These are phyloP conservation scores for Phlebiopsis flavidoalba DNA, from an alignment of 768 basidiomycete genomes.

Conservation along the genomic window DNA sequence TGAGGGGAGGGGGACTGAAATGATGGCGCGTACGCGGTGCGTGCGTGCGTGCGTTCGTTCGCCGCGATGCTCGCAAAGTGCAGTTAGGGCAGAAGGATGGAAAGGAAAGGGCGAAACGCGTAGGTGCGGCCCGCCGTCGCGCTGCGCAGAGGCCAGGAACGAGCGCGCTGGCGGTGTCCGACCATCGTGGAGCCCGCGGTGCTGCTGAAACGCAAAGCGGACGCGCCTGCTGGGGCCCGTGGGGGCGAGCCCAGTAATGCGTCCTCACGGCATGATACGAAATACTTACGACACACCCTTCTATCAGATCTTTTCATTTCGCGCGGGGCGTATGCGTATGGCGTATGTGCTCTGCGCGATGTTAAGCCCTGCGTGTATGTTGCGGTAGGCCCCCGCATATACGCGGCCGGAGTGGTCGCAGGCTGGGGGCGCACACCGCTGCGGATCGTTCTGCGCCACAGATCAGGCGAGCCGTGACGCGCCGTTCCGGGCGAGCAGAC, in stretches of 20 bases:
- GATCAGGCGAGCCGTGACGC: neutral
- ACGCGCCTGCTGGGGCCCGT: neutral
- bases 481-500: neutral
- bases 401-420: neutral
- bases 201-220: neutral
- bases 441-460: neutral
- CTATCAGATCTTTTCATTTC: neutral
- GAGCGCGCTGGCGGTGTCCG: neutral
- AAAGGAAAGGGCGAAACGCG: neutral
- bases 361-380: neutral
- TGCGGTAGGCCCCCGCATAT: too few species aligned
- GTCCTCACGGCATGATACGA: constrained; percentile 1
- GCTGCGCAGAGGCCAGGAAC: neutral
- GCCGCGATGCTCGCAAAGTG: neutral
- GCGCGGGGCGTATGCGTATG: too few species aligned
- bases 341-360: neutral
- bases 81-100: too few species aligned
- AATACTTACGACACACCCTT: constrained; percentile 1
- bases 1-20: neutral
- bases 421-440: neutral
- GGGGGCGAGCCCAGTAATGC: neutral
- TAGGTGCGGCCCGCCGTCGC: neutral
- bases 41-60: neutral
- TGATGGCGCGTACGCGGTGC: neutral
- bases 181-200: neutral